phyloP scores from a whole-genome alignment of 192 early-diverging fungal genomes.

The Phlyctochytrium arcticum region DNA sequence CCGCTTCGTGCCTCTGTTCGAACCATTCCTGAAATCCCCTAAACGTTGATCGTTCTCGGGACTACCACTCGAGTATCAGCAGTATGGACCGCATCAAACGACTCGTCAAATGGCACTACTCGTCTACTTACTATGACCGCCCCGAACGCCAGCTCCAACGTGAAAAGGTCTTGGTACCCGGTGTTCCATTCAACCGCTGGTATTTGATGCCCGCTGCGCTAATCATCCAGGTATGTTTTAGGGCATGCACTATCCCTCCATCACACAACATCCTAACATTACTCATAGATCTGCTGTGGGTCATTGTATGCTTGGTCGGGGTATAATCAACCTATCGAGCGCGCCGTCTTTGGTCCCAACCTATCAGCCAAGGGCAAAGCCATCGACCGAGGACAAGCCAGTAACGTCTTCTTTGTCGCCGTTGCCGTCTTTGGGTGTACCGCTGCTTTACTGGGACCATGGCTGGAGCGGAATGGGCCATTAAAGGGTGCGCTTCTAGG shows the following conservation, averaged over 20 bases:
- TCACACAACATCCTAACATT: too few species aligned
- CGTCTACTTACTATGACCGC: conserved; percentile 54
- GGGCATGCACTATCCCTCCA: neutral
- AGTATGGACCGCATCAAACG: neutral
- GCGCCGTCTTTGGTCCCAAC: conserved; percentile 44
- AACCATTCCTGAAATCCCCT: too few species aligned
- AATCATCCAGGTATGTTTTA: conserved; percentile 55
- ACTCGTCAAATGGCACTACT: conserved; percentile 23
- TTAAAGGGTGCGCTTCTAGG: conserved; percentile 62
- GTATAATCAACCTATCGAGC: conserved; percentile 69
- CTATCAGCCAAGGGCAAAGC: conserved; percentile 9
- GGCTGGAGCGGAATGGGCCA: conserved; percentile 74
- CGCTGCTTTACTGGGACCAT: conserved; percentile 70
- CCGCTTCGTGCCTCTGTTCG: too few species aligned
- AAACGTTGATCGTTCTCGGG: too few species aligned
- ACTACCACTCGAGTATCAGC: neutral
- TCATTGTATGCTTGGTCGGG: conserved; percentile 77
- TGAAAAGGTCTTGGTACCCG: conserved; percentile 42
- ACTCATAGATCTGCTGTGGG: conserved; percentile 51
- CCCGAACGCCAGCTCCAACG: conserved; percentile 50
- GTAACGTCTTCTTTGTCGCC: conserved; percentile 73
- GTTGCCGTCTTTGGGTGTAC: conserved; percentile 69
- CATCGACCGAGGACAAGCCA: conserved; percentile 43
- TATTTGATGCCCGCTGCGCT: conserved; percentile 68
- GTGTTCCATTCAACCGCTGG: conserved; percentile 55